Evolutionary conservation across 345 rosid genomes (phyloP).

Genomic region (Angophora floribunda): DNA sequence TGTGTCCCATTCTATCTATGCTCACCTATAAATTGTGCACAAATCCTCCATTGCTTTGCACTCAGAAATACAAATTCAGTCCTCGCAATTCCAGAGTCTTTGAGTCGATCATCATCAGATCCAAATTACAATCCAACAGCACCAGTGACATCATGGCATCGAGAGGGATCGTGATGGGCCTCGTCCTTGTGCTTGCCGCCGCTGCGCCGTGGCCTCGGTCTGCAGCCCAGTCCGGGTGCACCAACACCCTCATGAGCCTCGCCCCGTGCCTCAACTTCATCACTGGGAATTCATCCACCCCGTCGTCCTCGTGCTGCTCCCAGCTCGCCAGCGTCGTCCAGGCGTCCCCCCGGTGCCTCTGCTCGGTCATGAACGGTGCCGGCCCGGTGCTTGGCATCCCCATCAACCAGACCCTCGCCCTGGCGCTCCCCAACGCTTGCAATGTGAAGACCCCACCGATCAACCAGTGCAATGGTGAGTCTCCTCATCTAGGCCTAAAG

Average conservation of each 20-base stretch:
- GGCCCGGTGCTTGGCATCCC: not conserved
- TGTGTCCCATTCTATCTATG: not conserved
- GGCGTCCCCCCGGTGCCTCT: constrained; percentile 6
- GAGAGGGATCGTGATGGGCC: constrained; percentile 1
- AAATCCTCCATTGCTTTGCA: not conserved
- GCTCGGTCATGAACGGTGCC: not conserved
- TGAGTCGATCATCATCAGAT: not conserved
- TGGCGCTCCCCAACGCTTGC: constrained; percentile 4
- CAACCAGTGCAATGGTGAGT: constrained; percentile 11
- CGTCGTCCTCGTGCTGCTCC: constrained; percentile 3
- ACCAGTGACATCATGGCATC: constrained; percentile 25
- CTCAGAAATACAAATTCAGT: not conserved
- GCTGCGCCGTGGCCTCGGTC: constrained; percentile 1
- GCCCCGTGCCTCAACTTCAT: constrained; percentile 1
- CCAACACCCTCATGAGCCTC: not conserved
- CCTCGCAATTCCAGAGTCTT: not conserved
- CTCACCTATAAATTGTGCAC: not conserved
- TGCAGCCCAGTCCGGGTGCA: constrained; percentile 5
- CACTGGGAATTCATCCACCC: constrained; percentile 1
- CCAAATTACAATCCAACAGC: not conserved
- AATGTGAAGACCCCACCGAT: constrained; percentile 6
- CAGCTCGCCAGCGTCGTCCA: constrained; percentile 4
- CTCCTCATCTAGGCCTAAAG: not conserved
- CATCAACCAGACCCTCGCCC: constrained; percentile 8
- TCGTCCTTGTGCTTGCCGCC: constrained; percentile 14